phyloP scores from a whole-genome alignment of 2,329 filamentous ascomycete species.

The Cladosporium sp. region DNA sequence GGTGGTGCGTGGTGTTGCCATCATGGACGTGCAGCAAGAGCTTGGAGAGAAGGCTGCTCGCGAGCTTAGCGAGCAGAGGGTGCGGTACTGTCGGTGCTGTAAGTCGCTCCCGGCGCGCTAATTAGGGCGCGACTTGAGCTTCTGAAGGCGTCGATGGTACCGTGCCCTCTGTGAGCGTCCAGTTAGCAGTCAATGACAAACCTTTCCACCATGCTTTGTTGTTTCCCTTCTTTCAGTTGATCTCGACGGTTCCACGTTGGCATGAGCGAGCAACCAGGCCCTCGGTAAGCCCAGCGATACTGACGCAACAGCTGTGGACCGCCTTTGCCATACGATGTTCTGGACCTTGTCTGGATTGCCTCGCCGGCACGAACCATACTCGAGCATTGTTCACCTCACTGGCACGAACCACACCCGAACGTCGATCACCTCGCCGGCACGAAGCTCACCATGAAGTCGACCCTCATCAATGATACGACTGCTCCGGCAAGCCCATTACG shows the following conservation, averaged over 20 bases:
- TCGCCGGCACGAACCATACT: not conserved
- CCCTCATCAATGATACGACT: not conserved
- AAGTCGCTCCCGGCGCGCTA: no score
- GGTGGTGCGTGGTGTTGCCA: slow-evolving; percentile 70
- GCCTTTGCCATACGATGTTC: not conserved
- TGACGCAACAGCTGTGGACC: not conserved
- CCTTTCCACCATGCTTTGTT: no score
- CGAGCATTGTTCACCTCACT: not conserved
- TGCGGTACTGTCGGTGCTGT: no score
- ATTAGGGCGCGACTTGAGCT: no score
- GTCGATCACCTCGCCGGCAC: not conserved
- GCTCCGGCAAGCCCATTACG: not conserved
- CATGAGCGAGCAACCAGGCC: not conserved
- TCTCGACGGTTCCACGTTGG: not conserved
- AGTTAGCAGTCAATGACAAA: no score
- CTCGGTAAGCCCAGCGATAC: not conserved
- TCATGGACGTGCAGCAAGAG: slow-evolving; percentile 74
- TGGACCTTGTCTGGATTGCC: no score
- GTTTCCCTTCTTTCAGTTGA: not conserved
- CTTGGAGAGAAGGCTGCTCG: slow-evolving; percentile 66
- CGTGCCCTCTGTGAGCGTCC: no score
- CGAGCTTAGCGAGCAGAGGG: slow-evolving; percentile 63
- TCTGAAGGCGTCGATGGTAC: no score
- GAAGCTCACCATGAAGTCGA: no score
- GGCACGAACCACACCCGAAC: not conserved